A percentile compares a stretch with the other conserved stretches of the same genome.
These are phyloP conservation scores for Hamigera avellanea DNA, from an alignment of 495 filamentous ascomycete species.

Conservation along the genomic window DNA sequence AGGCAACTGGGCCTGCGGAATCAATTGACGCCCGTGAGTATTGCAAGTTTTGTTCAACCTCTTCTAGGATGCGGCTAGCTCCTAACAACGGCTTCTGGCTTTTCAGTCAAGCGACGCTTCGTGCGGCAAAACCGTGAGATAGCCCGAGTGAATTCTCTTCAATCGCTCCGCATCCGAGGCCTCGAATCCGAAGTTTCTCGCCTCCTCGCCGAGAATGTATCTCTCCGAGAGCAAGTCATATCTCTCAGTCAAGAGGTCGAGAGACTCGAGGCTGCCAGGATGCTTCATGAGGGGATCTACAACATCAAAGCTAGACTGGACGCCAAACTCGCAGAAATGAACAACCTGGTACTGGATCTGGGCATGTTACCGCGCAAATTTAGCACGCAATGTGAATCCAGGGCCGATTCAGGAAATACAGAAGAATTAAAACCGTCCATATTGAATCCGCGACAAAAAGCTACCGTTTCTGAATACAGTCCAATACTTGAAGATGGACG, in stretches of 20 bases:
- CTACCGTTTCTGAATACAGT: constrained; percentile 5
- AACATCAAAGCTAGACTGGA: constrained; percentile 61
- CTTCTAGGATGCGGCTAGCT: not conserved
- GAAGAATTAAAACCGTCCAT: constrained; percentile 11
- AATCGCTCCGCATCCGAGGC: constrained; percentile 77
- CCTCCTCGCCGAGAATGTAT: constrained; percentile 77
- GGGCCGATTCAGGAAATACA: constrained; percentile 2
- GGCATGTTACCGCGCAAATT: constrained; percentile 36
- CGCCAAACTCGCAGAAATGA: constrained; percentile 54
- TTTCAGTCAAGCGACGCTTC: constrained; percentile 71
- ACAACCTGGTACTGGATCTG: constrained; percentile 49
- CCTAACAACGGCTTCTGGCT: constrained; percentile 3
- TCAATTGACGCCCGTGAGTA: constrained; percentile 71
- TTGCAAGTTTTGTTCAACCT: not conserved
- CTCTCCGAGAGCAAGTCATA: constrained; percentile 66
- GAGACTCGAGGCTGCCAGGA: constrained; percentile 28
- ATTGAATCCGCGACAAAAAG: constrained; percentile 7
- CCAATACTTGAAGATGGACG: constrained; percentile 40
- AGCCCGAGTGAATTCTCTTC: constrained; percentile 77
- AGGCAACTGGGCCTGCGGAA: constrained; percentile 55
- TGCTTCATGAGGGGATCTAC: constrained; percentile 41
- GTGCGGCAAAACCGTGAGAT: constrained; percentile 92
- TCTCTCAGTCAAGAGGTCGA: constrained; percentile 60
- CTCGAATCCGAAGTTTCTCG: constrained; percentile 78
- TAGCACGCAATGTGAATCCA: constrained; percentile 10